phyloP scores from a whole-genome alignment of 1,139 yeast genomes.

The Pichia sorboxylosa region DNA sequence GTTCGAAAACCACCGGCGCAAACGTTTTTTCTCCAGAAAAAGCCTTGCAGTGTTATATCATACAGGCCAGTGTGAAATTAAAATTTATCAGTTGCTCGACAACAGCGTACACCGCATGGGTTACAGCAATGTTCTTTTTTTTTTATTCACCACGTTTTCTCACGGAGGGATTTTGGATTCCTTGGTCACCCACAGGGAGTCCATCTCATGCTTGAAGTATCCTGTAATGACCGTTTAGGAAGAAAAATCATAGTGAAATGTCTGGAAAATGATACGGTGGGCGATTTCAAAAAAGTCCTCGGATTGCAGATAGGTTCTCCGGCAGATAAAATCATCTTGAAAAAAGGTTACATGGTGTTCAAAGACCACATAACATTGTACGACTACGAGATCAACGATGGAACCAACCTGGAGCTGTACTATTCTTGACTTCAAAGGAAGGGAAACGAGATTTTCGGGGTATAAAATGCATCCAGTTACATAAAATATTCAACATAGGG shows the following conservation, averaged over 20 bases:
- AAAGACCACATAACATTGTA: slow-evolving; percentile 85
- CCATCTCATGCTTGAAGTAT: slow-evolving; percentile 34
- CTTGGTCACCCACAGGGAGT: background rate
- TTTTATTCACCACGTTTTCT: no score
- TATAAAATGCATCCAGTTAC: no score
- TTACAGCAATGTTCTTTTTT: no score
- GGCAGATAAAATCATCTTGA: slow-evolving; percentile 53
- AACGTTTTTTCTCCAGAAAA: no score
- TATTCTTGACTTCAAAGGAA: no score
- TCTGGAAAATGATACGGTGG: slow-evolving; percentile 74
- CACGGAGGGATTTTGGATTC: no score
- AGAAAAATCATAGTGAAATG: slow-evolving; percentile 82
- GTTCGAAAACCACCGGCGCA: no score
- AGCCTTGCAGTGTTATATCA: no score
- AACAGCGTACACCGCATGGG: no score
- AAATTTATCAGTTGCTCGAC: no score
- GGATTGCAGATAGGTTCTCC: slow-evolving; percentile 76
- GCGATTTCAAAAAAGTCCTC: slow-evolving; percentile 78
- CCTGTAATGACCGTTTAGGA: slow-evolving; percentile 60
- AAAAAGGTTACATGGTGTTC: slow-evolving; percentile 68
- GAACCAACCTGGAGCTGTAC: slow-evolving; percentile 76
- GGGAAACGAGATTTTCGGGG: no score
- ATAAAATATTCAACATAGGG: slow-evolving; percentile 61
- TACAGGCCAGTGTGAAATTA: no score
- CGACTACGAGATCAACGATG: slow-evolving; percentile 89